Percentiles rank a stretch among this genome's conserved stretches.
phyloP scores from a whole-genome alignment of 2,329 filamentous ascomycete genomes.

The Phialophora macrospora region DNA sequence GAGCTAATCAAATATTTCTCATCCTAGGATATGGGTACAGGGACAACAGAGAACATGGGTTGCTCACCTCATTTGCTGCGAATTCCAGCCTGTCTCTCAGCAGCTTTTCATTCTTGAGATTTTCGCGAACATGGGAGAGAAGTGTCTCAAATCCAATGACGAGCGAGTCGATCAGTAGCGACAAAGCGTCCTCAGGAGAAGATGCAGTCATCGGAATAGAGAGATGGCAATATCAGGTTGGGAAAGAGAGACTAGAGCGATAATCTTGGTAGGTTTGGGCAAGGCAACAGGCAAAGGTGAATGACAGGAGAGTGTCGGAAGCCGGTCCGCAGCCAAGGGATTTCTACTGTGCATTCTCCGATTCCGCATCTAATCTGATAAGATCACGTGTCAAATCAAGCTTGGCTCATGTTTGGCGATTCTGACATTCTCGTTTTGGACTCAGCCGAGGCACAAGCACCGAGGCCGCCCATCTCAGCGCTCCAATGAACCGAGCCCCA shows the following conservation, averaged over 20 bases:
- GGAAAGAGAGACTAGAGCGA: background rate
- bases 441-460: slow-evolving; percentile 8
- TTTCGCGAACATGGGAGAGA: slow-evolving; percentile 19
- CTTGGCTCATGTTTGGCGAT: background rate
- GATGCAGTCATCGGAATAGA: slow-evolving; percentile 28
- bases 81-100: slow-evolving; percentile 30
- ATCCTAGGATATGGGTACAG: slow-evolving; percentile 21
- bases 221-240: background rate
- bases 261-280: slow-evolving; percentile 1
- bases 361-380: slow-evolving; percentile 11
- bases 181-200: slow-evolving; percentile 19
- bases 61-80: slow-evolving; percentile 34
- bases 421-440: background rate
- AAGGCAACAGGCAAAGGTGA: slow-evolving; percentile 4
- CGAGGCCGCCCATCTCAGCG: background rate
- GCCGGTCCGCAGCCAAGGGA: background rate
- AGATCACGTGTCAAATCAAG: background rate
- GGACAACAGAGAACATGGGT: background rate
- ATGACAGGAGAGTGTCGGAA: background rate
- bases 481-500: slow-evolving; percentile 16
- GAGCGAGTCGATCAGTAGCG: slow-evolving; percentile 25
- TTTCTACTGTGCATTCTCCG: background rate
- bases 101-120: slow-evolving; percentile 24
- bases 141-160: slow-evolving; percentile 28
- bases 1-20: slow-evolving; percentile 70